Evolutionary conservation across 305 asterid genomes (phyloP).

Genomic region (Fraxinus xanthoxyloides): DNA sequence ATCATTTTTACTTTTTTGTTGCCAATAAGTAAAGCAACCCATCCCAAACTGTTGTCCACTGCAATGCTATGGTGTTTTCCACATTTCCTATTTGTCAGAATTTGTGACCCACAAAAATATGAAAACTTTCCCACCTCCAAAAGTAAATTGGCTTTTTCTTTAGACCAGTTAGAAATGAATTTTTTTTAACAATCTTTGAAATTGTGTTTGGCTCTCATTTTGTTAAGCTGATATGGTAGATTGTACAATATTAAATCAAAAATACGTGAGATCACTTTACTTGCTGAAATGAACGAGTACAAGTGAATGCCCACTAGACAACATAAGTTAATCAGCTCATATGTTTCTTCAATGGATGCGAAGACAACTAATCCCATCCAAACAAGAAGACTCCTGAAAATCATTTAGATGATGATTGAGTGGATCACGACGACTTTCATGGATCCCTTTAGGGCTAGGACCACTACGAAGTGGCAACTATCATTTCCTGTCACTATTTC

Average conservation of each 20-base stretch:
- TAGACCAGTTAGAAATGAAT: constrained; percentile 22
- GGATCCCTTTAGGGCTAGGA: neutral
- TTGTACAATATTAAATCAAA: neutral
- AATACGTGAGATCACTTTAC: neutral
- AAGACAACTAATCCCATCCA: neutral
- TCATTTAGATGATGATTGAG: neutral
- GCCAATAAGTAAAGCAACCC: constrained; percentile 31
- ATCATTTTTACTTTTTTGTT: constrained; percentile 21
- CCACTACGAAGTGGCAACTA: neutral
- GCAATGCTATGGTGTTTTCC: constrained; percentile 24
- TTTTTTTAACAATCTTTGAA: neutral
- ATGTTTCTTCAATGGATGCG: neutral
- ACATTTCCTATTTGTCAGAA: constrained; percentile 38
- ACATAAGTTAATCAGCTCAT: neutral
- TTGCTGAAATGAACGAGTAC: neutral
- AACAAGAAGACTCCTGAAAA: neutral
- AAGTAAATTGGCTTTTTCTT: constrained; percentile 33
- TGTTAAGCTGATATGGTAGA: neutral
- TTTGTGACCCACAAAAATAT: constrained; percentile 40
- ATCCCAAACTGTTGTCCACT: constrained; percentile 29
- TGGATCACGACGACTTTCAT: neutral
- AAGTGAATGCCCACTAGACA: neutral
- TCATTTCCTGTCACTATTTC: neutral
- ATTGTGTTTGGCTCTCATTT: neutral
- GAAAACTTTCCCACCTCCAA: constrained; percentile 35